phyloP scores from a whole-genome alignment of 192 early-diverging fungal genomes.

The Backusella mclennaniae region DNA sequence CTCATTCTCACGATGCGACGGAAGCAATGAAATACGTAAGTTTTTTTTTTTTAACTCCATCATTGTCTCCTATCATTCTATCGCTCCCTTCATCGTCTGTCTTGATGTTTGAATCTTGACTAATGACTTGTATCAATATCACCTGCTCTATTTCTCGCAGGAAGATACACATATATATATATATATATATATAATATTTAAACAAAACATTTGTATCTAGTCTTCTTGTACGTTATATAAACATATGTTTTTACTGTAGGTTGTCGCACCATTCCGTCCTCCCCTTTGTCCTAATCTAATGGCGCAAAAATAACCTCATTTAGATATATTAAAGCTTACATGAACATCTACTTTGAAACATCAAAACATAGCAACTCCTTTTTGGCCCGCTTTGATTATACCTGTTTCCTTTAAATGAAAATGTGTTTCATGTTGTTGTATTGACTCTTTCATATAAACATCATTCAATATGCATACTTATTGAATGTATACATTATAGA shows the following conservation, averaged over 20 bases:
- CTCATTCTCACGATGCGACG: background rate
- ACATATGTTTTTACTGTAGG: too few relatives aligned
- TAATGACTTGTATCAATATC: background rate
- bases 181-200: background rate
- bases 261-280: too few relatives aligned
- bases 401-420: background rate
- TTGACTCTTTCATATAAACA: too few relatives aligned
- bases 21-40: background rate
- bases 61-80: background rate
- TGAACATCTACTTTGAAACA: background rate
- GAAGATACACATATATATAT: background rate
- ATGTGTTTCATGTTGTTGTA: background rate
- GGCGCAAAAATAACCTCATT: background rate
- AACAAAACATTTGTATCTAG: background rate
- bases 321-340: background rate
- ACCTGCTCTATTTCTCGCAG: background rate
- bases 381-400: background rate
- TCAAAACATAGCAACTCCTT: background rate
- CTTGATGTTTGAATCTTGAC: background rate
- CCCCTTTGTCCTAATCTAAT: too few relatives aligned
- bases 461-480: background rate
- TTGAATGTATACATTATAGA: background rate
- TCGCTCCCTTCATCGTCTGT: background rate
- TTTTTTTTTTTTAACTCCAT: background rate
- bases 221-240: too few relatives aligned